A percentile compares a stretch with the other conserved stretches of the same genome.
phyloP scores from a whole-genome alignment of 73 alveolate species.

The Stentor roeselii region DNA sequence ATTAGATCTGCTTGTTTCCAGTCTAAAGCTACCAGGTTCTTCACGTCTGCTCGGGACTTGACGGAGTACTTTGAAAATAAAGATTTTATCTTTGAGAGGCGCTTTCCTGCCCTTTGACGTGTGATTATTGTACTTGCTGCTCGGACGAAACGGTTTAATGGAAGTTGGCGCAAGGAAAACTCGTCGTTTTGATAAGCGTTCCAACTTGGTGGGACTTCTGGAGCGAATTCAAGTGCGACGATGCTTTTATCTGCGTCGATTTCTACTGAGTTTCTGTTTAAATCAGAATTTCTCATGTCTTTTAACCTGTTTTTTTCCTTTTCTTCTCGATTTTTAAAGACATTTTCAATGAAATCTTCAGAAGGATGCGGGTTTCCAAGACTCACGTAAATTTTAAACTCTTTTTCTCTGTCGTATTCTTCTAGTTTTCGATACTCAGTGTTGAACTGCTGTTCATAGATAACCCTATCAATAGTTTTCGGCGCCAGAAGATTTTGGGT shows the following conservation, averaged over 20 bases:
- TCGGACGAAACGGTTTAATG: slow-evolving; percentile 65
- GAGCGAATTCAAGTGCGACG: slow-evolving; percentile 62
- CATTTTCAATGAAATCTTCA: slow-evolving; percentile 29
- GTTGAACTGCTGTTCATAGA: slow-evolving; percentile 76
- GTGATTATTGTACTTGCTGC: slow-evolving; percentile 64
- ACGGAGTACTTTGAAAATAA: slow-evolving; percentile 55
- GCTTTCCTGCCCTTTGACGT: slow-evolving; percentile 77
- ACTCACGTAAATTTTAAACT: slow-evolving; percentile 82
- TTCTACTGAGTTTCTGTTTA: slow-evolving; percentile 55
- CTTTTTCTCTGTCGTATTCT: slow-evolving; percentile 84
- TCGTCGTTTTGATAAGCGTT: slow-evolving; percentile 85
- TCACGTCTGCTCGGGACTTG: slow-evolving; percentile 67
- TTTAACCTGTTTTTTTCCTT: slow-evolving; percentile 50
- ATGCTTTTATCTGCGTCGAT: slow-evolving; percentile 78
- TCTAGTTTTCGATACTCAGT: slow-evolving; percentile 76
- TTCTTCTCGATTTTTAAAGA: slow-evolving; percentile 47
- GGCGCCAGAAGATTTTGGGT: slow-evolving; percentile 51
- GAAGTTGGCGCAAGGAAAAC: slow-evolving; percentile 76
- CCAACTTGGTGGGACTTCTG: slow-evolving; percentile 73
- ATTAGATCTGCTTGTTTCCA: slow-evolving; percentile 83
- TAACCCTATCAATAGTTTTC: slow-evolving; percentile 43
- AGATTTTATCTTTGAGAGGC: slow-evolving; percentile 62
- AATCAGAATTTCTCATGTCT: slow-evolving; percentile 62
- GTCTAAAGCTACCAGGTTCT: slow-evolving; percentile 75
- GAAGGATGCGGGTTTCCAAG: slow-evolving; percentile 88